Evolutionary conservation across 805 yeast genomes (phyloP), one percentile per base, ranked within the genome.

Genomic region (Debaryomyces castellii): DNA sequence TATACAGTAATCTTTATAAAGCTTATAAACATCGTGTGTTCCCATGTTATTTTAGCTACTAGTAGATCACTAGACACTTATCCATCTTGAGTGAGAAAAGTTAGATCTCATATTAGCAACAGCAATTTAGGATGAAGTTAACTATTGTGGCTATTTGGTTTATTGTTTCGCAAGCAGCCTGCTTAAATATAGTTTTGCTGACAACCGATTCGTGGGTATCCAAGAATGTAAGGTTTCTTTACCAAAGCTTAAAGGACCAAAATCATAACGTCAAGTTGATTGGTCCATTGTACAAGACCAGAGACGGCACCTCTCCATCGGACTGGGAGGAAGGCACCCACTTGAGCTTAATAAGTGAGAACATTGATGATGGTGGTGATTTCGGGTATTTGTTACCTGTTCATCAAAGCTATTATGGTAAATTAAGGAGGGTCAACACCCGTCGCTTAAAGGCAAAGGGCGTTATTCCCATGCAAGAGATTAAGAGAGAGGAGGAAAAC

Each of bases 201-300:
- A 51, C 66, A 22, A 57, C 68, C 3, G 73, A 69, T 48, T 59
- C 66, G 5, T 69, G 74, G 74, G 73, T 66, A 9, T 56, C 67
- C 12, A 68, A 63, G 43, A 66, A 68, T 48, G 49, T 59, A 14
- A 51, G 74, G 11, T 52, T 50, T 27, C 49, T 69, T 28, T 59
- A 65, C 46, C 49, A 60, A 14, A 58, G 60, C 16, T 54, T 71
- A 33, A 51, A 54, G 40, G 62, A 57, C 2, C 57, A 54, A 10
- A 62, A 63, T 35, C 74, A 69, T 46, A 55, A 52, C 4, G 74
- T 68, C 25, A 48, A 54, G 14, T 54, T 66, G 30, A 59, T 67
- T 24, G 74, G 63, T 5, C 67, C 73, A 0, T 58, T 65, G 33
- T 55, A 64, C 46, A 35, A 30, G 5, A 22, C 22, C 16, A 38